Percentiles rank a stretch among this genome's conserved stretches.
Conservation (phyloP, 2,329 filamentous ascomycete species). For the Rutstroemia sp. region DNA sequence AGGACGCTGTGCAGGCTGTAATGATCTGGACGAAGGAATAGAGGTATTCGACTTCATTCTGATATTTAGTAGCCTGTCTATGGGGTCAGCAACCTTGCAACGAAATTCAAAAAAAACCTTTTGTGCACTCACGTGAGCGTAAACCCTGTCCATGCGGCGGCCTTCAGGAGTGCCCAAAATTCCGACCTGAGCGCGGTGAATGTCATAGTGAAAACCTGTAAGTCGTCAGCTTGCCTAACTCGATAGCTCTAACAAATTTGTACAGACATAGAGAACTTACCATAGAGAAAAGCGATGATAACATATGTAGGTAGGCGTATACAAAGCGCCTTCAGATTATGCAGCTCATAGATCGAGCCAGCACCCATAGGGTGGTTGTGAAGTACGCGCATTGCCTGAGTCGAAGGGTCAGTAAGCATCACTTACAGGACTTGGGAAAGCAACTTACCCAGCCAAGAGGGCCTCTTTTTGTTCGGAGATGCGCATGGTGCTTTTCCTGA, state of each 20-base stretch:
- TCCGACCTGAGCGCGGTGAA: constrained; percentile 64
- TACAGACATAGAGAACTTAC: constrained; percentile 27
- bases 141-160: constrained; percentile 61
- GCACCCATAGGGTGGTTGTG: constrained; percentile 66
- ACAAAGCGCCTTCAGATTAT: constrained; percentile 57
- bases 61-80: constrained; percentile 49
- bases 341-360: constrained; percentile 65
- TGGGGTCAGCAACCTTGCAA: too few species aligned
- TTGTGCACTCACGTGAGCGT: constrained; percentile 34
- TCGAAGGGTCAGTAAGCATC: too few species aligned
- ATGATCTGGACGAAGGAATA: constrained; percentile 47
- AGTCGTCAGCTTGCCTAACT: too few species aligned
- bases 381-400: constrained; percentile 58
- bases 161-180: constrained; percentile 67
- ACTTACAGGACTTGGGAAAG: too few species aligned
- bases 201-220: constrained; percentile 60
- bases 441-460: constrained; percentile 62
- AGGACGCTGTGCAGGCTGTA: constrained; percentile 42
- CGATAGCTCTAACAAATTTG: too few species aligned
- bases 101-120: too few species aligned
- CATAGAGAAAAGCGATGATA: constrained; percentile 59
- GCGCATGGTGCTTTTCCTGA: constrained; percentile 50
- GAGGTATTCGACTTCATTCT: constrained; percentile 61
- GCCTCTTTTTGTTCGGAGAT: constrained; percentile 53
- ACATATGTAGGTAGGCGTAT: constrained; percentile 65